Evolutionary conservation across 2,329 filamentous ascomycete species (phyloP), one percentile per base, ranked within the genome.

Genomic region (Aspergillus floridensis): DNA sequence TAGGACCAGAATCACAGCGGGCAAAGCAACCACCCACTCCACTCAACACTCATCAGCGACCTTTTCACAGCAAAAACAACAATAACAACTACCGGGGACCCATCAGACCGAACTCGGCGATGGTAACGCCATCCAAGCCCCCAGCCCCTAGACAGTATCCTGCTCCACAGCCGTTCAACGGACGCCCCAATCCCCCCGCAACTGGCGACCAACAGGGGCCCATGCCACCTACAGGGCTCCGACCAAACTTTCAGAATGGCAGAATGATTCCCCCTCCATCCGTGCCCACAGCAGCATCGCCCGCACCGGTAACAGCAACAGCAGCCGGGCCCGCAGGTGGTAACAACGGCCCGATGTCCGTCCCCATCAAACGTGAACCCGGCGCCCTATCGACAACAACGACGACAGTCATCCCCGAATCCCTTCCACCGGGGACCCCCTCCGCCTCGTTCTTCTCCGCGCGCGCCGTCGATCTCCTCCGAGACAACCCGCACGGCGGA

Each of bases 391-490:
- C 26, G 26, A 62, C 53, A 4, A 31, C 53, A 29, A 64, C 51
- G 24, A 64, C 61, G 22, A 62, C 60, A 7, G 48, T 10, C 1
- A 14, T 52, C 14, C 68, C 70, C 24, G 66, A 68, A 5, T 69
- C 66, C 50, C 63, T 66, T n/a, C 70, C 70, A 24, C 69, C 69
- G n/a, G 65, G 65, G 14, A 66, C 68, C 6, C 82, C 84, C 57
- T 74, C 79, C 0, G 79, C 85, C 10, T 85, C 84, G 0, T 92
- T 92, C 76, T 90, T 88, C 71, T 92, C 89, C 0, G 89, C 89
- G 14, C 82, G 85, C 59, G 87, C 86, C 26, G 83, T 88, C 6
- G 83, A 82, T 57, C 78, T 82, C 58, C 71, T 88, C 5, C 79
- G 84, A 5, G 82, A 85, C 59, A 78, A 80, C 65, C 78, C 74